Evolutionary conservation across 169 alveolate species (phyloP).

Genomic region (Plasmodium sp.): DNA sequence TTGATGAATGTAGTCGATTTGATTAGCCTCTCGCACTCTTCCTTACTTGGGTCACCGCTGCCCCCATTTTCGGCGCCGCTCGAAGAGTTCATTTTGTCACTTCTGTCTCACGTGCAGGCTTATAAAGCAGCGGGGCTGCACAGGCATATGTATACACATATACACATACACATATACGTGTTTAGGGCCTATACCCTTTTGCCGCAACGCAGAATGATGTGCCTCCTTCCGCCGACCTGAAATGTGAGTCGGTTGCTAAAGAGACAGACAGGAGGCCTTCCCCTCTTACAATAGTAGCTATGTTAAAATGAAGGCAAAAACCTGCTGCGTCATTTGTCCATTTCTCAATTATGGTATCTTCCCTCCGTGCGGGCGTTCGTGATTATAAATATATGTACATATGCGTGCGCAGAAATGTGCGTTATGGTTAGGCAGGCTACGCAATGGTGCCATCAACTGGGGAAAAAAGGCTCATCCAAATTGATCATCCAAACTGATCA

Average conservation of each 20-base stretch:
- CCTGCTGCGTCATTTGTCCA: background rate
- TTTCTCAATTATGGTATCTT: background rate
- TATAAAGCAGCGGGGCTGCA: background rate
- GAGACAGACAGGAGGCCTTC: background rate
- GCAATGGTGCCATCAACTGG: background rate
- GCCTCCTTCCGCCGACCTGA: background rate
- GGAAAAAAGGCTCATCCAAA: background rate
- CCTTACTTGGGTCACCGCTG: constrained; percentile 1
- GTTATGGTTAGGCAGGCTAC: background rate
- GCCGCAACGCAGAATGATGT: background rate
- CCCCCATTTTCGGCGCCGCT: background rate
- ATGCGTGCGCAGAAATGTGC: background rate
- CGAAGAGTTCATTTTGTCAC: constrained; percentile 11
- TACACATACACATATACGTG: constrained; percentile 4
- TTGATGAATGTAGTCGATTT: constrained; percentile 49
- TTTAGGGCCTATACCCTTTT: background rate
- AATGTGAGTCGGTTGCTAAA: background rate
- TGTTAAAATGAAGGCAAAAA: background rate
- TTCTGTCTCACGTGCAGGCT: background rate
- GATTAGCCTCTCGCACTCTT: constrained; percentile 17
- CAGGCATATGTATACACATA: background rate
- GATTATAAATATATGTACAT: background rate
- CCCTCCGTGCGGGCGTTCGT: background rate
- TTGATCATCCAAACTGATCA: too few species aligned
- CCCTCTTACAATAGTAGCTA: background rate